Conservation (phyloP, 768 basidiomycete genomes). For the Mycena floridula region DNA sequence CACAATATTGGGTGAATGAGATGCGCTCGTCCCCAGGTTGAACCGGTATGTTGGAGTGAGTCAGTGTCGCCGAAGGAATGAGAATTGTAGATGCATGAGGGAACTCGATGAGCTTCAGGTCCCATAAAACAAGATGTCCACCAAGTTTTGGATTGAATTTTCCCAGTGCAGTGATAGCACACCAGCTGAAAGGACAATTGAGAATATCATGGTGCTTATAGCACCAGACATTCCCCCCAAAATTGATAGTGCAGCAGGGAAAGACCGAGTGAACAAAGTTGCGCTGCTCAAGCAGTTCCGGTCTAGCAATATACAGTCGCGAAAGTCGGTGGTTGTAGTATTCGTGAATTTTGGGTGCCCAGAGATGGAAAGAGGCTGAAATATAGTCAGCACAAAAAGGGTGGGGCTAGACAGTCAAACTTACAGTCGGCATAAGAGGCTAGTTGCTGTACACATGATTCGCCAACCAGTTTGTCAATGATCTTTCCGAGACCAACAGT, state of each 20-base stretch:
- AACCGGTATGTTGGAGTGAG: slow-evolving; percentile 19
- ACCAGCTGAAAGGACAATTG: slow-evolving; percentile 27
- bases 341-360: slow-evolving; percentile 8
- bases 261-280: slow-evolving; percentile 17
- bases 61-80: slow-evolving; percentile 22
- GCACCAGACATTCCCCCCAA: slow-evolving; percentile 13
- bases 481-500: neutral
- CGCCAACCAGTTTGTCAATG: slow-evolving; percentile 1
- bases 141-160: slow-evolving; percentile 19
- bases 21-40: slow-evolving; percentile 10
- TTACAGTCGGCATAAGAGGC: slow-evolving; percentile 12
- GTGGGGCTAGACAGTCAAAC: neutral
- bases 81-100: slow-evolving; percentile 17
- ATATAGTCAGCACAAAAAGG: neutral
- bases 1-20: slow-evolving; percentile 21
- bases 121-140: slow-evolving; percentile 26
- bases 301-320: too few species aligned
- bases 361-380: slow-evolving; percentile 7
- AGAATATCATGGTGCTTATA: slow-evolving; percentile 17
- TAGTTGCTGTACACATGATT: neutral
- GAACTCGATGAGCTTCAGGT: slow-evolving; percentile 20
- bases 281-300: neutral
- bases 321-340: slow-evolving; percentile 5
- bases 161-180: slow-evolving; percentile 23
- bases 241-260: slow-evolving; percentile 20